Evolutionary conservation across 805 yeast genomes (phyloP).

Genomic region (Saccharomycopsis capsularis): DNA sequence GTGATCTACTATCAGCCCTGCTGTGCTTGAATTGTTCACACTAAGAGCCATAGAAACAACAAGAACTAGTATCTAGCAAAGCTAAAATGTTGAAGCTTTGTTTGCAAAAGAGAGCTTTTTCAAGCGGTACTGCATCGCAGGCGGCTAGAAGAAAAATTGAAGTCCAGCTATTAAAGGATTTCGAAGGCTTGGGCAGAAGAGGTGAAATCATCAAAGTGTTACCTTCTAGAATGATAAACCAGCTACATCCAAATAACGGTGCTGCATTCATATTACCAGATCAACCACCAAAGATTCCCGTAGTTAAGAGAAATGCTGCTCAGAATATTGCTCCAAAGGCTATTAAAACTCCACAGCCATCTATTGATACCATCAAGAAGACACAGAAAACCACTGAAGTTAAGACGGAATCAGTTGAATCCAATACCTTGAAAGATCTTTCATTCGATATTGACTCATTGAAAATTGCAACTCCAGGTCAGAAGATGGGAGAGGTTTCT

Average conservation of each 20-base stretch:
- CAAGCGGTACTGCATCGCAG: constrained; percentile 1
- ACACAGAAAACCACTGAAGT: not conserved
- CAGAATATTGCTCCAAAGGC: not conserved
- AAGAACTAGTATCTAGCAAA: too few species aligned
- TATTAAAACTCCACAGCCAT: not conserved
- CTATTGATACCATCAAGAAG: not conserved
- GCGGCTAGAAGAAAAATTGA: constrained; percentile 39
- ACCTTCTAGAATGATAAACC: constrained; percentile 79
- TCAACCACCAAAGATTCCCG: constrained; percentile 19
- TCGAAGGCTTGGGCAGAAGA: constrained; percentile 50
- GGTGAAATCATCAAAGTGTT: constrained; percentile 73
- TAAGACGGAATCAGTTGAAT: not conserved
- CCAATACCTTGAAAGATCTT: constrained; percentile 3
- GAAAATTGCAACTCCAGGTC: not conserved
- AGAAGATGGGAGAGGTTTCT: not conserved
- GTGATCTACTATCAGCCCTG: too few species aligned
- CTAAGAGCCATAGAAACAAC: too few species aligned
- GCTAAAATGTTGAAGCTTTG: too few species aligned
- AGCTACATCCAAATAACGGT: constrained; percentile 60
- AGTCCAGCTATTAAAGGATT: constrained; percentile 70
- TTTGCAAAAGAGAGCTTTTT: constrained; percentile 6
- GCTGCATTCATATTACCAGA: constrained; percentile 55
- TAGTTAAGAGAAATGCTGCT: constrained; percentile 9
- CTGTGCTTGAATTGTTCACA: too few species aligned
- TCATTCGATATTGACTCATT: constrained; percentile 4